These are phyloP conservation scores for Elsinoe perseae DNA, from an alignment of 2,329 filamentous ascomycete species.

Conservation along the genomic window DNA sequence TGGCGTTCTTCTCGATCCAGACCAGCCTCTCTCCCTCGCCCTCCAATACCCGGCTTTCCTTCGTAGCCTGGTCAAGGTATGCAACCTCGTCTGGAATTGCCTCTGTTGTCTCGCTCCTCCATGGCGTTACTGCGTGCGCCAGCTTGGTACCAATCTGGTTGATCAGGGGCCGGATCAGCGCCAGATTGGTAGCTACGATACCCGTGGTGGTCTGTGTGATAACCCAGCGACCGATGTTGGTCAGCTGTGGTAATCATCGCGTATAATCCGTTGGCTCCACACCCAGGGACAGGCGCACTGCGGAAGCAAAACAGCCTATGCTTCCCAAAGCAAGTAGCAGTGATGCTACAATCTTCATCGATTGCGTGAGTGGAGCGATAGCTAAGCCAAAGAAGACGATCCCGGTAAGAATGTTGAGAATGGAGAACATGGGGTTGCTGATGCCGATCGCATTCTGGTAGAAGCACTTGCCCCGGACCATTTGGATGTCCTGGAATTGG, in stretches of 20 bases:
- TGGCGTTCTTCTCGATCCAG: background rate
- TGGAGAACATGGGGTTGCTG: background rate
- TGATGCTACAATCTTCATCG: background rate
- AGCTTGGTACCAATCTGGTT: background rate
- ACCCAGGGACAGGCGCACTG: background rate
- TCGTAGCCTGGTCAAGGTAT: background rate
- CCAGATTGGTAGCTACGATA: background rate
- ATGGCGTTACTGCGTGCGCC: background rate
- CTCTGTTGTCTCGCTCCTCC: background rate
- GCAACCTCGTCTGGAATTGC: background rate
- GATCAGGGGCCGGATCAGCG: background rate
- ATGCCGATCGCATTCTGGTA: background rate
- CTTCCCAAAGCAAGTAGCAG: background rate
- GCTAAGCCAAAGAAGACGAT: background rate
- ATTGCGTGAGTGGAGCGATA: background rate
- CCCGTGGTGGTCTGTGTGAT: background rate
- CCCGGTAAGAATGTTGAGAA: background rate
- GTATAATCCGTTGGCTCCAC: background rate
- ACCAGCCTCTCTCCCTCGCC: background rate
- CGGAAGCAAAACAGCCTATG: background rate
- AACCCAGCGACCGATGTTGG: background rate
- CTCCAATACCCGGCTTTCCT: background rate
- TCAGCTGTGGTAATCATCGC: background rate
- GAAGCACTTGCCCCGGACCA: background rate
- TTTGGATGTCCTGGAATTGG: background rate